Evolutionary conservation across 2,329 filamentous ascomycete genomes (phyloP).

Genomic region (Fusarium agapanthi): DNA sequence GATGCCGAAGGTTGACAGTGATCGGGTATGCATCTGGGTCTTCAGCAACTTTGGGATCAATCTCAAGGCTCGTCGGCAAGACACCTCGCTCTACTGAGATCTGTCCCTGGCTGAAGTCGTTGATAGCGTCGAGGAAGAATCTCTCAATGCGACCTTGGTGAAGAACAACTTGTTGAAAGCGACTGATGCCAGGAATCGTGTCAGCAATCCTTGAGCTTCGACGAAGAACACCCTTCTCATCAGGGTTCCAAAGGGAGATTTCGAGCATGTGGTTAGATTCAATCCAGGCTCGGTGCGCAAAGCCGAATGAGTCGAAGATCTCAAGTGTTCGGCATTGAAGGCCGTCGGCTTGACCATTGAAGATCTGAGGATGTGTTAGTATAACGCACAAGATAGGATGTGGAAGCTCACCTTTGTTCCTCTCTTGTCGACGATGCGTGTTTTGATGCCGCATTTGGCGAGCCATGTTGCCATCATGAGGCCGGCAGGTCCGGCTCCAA

Average conservation of each 20-base stretch:
- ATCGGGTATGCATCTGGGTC: background rate
- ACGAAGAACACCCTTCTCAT: background rate
- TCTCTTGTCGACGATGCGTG: conserved; percentile 23
- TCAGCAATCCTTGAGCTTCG: conserved; percentile 70
- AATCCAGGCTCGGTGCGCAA: conserved; percentile 70
- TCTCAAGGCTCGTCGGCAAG: background rate
- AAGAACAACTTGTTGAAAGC: conserved; percentile 72
- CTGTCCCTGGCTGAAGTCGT: conserved; percentile 32
- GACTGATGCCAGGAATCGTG: conserved; percentile 66
- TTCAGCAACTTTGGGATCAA: background rate
- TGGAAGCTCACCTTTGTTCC: background rate
- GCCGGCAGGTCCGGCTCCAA: background rate
- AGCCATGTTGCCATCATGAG: conserved; percentile 11
- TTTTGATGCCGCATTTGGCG: conserved; percentile 19
- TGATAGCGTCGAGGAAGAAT: conserved; percentile 71
- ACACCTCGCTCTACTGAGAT: background rate
- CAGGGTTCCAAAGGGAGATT: conserved; percentile 41
- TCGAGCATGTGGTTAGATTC: conserved; percentile 76
- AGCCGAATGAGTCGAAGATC: conserved; percentile 77
- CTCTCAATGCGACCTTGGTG: conserved; percentile 77
- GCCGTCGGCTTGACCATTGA: conserved; percentile 21
- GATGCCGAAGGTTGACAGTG: conserved; percentile 2
- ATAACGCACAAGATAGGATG: fast-evolving
- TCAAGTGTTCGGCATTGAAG: conserved; percentile 56
- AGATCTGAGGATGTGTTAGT: background rate